Evolutionary conservation across 257 asterid species (phyloP).

Genomic region (Capsicum rhomboideum): DNA sequence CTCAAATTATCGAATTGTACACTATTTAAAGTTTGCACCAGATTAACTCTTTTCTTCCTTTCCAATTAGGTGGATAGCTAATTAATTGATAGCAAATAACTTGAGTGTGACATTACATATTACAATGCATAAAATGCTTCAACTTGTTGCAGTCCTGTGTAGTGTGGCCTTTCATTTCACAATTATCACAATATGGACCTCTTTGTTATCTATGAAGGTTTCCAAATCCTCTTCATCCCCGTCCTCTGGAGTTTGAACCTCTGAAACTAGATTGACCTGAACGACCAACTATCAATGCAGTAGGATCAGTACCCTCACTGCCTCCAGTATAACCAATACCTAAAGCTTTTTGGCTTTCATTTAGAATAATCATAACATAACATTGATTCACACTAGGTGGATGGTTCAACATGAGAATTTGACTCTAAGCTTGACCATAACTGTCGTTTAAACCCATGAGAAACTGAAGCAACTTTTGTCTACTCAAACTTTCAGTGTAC

Average conservation of each 20-base stretch:
- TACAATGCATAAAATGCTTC: not conserved
- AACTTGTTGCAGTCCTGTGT: not conserved
- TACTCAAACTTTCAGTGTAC: not conserved
- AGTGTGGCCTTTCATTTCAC: not conserved
- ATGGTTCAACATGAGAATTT: not conserved
- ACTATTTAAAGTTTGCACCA: too few species aligned
- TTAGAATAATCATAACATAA: not conserved
- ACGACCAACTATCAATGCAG: not conserved
- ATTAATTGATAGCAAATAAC: not conserved
- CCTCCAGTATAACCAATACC: too few species aligned
- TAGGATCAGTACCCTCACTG: too few species aligned
- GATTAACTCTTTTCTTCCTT: too few species aligned
- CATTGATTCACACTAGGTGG: not conserved
- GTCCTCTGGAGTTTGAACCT: too few species aligned
- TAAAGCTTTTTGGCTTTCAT: not conserved
- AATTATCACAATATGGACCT: too few species aligned
- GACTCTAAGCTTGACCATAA: not conserved
- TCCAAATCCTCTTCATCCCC: too few species aligned
- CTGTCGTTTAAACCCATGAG: not conserved
- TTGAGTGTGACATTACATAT: not conserved
- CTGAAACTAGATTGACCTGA: too few species aligned
- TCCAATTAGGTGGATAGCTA: not conserved
- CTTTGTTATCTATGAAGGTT: too few species aligned
- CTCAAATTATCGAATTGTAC: too few species aligned
- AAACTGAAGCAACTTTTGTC: not conserved